phyloP scores from a whole-genome alignment of 129 eudicot genomes.

The Artemisia annua region DNA sequence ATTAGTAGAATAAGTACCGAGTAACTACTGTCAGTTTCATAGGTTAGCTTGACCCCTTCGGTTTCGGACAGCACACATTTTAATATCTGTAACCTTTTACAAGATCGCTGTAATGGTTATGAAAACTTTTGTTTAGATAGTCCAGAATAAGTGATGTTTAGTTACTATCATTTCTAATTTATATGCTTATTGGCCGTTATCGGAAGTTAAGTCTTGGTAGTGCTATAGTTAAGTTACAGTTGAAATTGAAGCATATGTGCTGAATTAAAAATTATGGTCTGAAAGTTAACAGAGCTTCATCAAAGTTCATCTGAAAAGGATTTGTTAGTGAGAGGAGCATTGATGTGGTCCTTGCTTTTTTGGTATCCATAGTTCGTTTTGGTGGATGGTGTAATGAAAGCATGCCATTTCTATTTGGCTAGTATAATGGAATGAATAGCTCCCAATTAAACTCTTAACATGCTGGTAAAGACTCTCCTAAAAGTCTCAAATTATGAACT shows the following conservation, averaged over 20 bases:
- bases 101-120: too few relatives aligned
- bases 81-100: too few relatives aligned
- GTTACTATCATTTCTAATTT: not conserved
- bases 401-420: not conserved
- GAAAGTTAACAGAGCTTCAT: not conserved
- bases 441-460: not conserved
- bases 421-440: not conserved
- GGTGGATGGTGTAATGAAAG: conserved; percentile 13
- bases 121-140: not conserved
- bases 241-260: not conserved
- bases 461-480: not conserved
- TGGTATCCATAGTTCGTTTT: not conserved
- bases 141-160: not conserved
- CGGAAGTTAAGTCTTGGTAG: not conserved
- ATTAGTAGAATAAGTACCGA: too few relatives aligned
- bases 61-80: too few relatives aligned
- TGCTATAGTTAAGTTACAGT: not conserved
- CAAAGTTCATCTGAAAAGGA: not conserved
- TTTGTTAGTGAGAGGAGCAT: not conserved
- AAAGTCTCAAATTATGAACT: not conserved
- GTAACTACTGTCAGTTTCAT: too few relatives aligned
- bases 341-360: not conserved
- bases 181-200: too few relatives aligned
- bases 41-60: too few relatives aligned
- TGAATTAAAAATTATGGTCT: too few relatives aligned